phyloP scores from a whole-genome alignment of 2,329 filamentous ascomycete genomes.

The Fusarium bactridioides region DNA sequence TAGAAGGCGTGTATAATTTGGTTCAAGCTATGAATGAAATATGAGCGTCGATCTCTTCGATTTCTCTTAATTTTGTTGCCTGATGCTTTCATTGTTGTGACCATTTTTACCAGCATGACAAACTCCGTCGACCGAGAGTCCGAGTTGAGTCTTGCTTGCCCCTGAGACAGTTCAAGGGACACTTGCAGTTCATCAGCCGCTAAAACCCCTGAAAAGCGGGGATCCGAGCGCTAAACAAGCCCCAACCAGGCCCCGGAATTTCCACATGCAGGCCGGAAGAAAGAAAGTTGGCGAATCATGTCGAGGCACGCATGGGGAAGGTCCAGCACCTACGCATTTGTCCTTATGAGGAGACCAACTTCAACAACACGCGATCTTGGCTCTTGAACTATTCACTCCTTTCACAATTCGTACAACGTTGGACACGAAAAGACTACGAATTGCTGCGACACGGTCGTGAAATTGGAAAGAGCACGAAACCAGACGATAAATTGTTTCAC shows the following conservation, averaged over 20 bases:
- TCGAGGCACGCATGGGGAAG: constrained; percentile 3
- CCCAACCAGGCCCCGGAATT: constrained; percentile 26
- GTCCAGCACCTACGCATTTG: constrained; percentile 22
- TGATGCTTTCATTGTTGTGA: neutral
- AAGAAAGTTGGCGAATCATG: constrained; percentile 23
- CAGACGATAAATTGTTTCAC: neutral
- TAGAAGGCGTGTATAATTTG: constrained; percentile 19
- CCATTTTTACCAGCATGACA: no score
- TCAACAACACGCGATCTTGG: constrained; percentile 19
- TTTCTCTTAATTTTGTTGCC: neutral
- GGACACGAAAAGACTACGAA: neutral
- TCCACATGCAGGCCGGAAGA: constrained; percentile 13
- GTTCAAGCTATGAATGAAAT: constrained; percentile 4
- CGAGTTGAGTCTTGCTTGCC: neutral
- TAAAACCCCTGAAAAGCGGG: constrained; percentile 32
- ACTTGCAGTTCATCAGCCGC: constrained; percentile 8
- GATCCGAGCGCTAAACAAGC: constrained; percentile 26
- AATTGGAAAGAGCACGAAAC: neutral
- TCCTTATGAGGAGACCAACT: constrained; percentile 18
- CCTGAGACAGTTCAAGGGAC: constrained; percentile 25
- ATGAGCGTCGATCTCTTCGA: neutral
- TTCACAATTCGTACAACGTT: neutral
- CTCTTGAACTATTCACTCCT: neutral
- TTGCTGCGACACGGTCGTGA: neutral
- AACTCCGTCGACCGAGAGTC: neutral